Evolutionary conservation across 1,284 basidiomycete genomes (phyloP), one percentile per base, ranked within the genome.

Genomic region (Porogramme epimiltina): DNA sequence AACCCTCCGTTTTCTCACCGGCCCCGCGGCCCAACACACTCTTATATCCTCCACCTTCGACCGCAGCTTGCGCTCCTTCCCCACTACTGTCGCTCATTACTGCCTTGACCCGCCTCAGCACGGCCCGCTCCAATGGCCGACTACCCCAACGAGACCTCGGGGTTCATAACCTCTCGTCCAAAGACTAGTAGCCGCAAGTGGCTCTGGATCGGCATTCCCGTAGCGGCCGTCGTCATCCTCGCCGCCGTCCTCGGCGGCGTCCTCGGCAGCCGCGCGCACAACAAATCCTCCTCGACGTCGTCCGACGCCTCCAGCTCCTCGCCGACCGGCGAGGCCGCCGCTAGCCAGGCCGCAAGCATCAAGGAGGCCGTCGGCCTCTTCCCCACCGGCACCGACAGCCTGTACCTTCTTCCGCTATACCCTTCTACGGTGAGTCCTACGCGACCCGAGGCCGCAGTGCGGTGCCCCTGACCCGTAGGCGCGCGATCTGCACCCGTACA

Each of bases 211-310:
- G 86, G 84, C 62, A 56, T 87, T 24, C 86, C 86, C 22, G 70
- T 89, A 45, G 66, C 80, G 41, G 69, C 91, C 55, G 64, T 82
- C 55, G 77, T 92, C 62, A 85, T 93, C 62, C 69, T 85, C 59
- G 91, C 75, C 46, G 91, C 87, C 45, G 89, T 94, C 26, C 72
- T 95, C 46, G 93, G 89, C 47, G 91, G 87, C 65, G 83, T 93
- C 31, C 65, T 95, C 37, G 91, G 90, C 20, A 77, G 75, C 45
- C 77, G 83, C 37, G 67, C 75, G 38, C 73, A 76, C 62, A 76
- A 74, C 75, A 74, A 79, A 58, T 66, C 54, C 39, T 51, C 60
- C 22, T 55, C 60, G 42, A 65, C 57, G 49, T 49, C 56, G 28
- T 54, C 63, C 18, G 54, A 54, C 51, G 56, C 55, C 18, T 52